Evolutionary conservation across 345 rosid genomes (phyloP).

Genomic region (Pugionium dolabratum): DNA sequence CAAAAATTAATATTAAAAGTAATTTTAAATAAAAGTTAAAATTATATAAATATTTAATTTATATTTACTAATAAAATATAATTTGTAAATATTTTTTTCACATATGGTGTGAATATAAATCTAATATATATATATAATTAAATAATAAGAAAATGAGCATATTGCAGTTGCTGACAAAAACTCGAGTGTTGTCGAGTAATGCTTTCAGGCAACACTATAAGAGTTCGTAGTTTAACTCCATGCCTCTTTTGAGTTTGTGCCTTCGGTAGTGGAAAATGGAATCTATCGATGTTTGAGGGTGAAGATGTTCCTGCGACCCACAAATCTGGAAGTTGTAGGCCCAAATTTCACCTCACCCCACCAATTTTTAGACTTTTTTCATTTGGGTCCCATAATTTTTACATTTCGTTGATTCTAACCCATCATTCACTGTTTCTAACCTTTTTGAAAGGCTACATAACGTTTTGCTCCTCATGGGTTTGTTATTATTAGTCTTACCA

Average conservation of each 20-base stretch:
- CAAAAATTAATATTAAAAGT: no score
- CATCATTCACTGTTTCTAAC: slow-evolving; percentile 23
- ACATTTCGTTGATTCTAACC: slow-evolving; percentile 26
- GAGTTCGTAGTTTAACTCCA: slow-evolving; percentile 32
- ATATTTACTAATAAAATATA: no score
- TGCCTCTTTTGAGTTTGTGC: slow-evolving; percentile 39
- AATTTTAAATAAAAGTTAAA: no score
- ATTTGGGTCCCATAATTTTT: slow-evolving; percentile 31
- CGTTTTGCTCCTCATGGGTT: slow-evolving; percentile 28
- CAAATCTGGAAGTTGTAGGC: slow-evolving; percentile 36
- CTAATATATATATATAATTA: background rate
- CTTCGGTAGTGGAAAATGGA: slow-evolving; percentile 40
- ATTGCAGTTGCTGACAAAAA: background rate
- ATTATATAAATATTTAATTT: no score
- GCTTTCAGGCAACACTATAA: slow-evolving; percentile 15
- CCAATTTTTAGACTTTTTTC: slow-evolving; percentile 31
- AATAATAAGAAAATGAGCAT: background rate
- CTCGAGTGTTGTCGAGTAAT: background rate
- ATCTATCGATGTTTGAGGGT: slow-evolving; percentile 35
- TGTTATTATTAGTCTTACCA: slow-evolving; percentile 18
- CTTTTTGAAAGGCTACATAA: slow-evolving; percentile 20
- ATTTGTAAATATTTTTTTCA: no score
- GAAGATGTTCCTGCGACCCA: slow-evolving; percentile 40
- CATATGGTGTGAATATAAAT: no score
- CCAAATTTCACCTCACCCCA: slow-evolving; percentile 32